Base-by-base conservation (phyloP, 257 asterid species). In the Plantago major region DNA sequence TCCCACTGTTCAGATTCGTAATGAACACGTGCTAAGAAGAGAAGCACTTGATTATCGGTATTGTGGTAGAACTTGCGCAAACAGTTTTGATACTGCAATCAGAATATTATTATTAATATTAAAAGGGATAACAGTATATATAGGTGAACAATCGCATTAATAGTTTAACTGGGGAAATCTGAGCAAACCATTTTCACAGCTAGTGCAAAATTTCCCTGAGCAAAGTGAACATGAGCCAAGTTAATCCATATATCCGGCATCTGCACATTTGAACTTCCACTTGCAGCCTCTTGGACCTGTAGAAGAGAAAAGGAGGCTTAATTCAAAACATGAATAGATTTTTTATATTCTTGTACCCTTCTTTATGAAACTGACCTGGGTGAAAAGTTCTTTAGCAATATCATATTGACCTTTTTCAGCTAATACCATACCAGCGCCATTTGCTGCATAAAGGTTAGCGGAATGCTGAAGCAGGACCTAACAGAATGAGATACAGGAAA, bases 1-100 rank as follows among this genome's bases (percentile, higher is more conserved):
- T 83, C 95, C 99, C 99, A 93, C 75, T 93, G 99, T 59, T 93
- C 99, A 69, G 99, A 97, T 78, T 93, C 99, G 73, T 93, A 93
- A 82, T 93, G 96, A 15, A 97, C 90, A 42, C 99, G 92, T 62
- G 99, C 97, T 63, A 89, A 78, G 83, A 87, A 93, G 70, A 93
- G 96, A 75, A 93, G 94, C 71, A 93, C 90, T 73, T 89, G 96
- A 72, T 90, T 87, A 79, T 93, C 99, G 14, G 94, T 93, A 76
- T 89, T 89, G 54, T 83, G 6, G 75, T 74, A 87, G 76, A 93
- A 93, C 82, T 84, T 93, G 70, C 93, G 91, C 85, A 87, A 68
- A 75, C 99, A 92, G 69, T 92, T 92, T 74, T 92, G 89, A 74
- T 92, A 92, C 97, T 92, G 95, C 84, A 81, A 66, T 45, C 62